Percentiles rank a stretch among this genome's conserved stretches.
Conservation (phyloP, 2,329 filamentous ascomycete species). For the Rugonectria rugulosa region DNA sequence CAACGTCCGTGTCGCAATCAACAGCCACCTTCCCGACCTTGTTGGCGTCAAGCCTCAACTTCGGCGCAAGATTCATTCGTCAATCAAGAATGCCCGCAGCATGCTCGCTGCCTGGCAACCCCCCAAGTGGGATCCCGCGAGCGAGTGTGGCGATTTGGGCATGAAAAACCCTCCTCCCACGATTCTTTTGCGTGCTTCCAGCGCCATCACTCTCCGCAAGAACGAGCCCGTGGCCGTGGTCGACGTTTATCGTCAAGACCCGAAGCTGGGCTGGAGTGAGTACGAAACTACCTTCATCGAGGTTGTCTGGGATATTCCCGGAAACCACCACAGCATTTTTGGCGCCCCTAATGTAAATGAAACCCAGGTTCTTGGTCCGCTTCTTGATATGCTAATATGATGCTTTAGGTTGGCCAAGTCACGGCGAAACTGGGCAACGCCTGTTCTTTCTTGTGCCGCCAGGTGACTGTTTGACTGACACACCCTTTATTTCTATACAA, state of each 20-base stretch:
- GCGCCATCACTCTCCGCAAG: conserved; percentile 3
- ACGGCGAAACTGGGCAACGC: conserved; percentile 9
- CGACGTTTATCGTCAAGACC: conserved; percentile 12
- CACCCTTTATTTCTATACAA: background rate
- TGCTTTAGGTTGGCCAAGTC: conserved; percentile 3
- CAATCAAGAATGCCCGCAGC: conserved; percentile 15
- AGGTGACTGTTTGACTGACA: conserved; percentile 3
- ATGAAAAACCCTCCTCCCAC: conserved; percentile 12
- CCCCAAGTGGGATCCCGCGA: conserved; percentile 12
- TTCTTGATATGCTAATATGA: background rate
- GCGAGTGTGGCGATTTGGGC: conserved; percentile 1
- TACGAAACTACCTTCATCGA: conserved; percentile 14
- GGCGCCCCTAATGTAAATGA: conserved; percentile 4
- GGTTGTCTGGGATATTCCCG: conserved; percentile 17
- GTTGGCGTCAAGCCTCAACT: conserved; percentile 11
- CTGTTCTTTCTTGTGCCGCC: conserved; percentile 8
- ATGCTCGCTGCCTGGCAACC: conserved; percentile 15
- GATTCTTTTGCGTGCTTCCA: conserved; percentile 11
- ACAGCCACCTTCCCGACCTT: conserved; percentile 11
- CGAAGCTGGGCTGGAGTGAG: conserved; percentile 11
- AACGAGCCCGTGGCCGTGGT: conserved; percentile 12
- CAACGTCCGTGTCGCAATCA: conserved; percentile 13
- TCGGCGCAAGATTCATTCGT: conserved; percentile 16
- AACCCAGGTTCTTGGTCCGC: background rate
- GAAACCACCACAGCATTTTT: conserved; percentile 16